Conservation (phyloP, 306 rosid species). For the Phaseolus lunatus region DNA sequence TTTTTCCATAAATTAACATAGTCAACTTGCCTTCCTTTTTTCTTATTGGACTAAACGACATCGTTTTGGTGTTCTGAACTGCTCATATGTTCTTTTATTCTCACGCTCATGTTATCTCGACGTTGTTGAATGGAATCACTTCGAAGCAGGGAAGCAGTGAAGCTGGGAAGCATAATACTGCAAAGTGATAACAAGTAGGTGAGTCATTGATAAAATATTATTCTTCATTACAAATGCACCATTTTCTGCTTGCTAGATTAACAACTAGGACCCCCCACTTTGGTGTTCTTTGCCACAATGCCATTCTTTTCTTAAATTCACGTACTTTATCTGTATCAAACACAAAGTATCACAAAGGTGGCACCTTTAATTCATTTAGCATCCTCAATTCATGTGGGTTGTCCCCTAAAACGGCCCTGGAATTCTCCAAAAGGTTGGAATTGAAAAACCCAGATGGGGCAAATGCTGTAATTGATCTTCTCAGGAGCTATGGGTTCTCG, state of each 20-base stretch:
- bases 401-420: conserved; percentile 35
- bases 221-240: neutral
- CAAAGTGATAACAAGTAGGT: neutral
- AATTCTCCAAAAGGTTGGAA: conserved; percentile 24
- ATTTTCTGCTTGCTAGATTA: conserved; percentile 33
- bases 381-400: conserved; percentile 46
- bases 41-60: too few relatives aligned
- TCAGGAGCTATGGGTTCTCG: conserved; percentile 34
- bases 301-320: conserved; percentile 11
- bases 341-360: conserved; percentile 3
- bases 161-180: neutral
- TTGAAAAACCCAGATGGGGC: neutral
- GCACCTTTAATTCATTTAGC: neutral
- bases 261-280: neutral
- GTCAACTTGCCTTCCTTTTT: too few relatives aligned
- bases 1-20: too few relatives aligned
- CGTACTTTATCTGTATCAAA: neutral
- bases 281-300: conserved; percentile 16
- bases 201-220: neutral
- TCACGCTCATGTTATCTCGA: too few relatives aligned
- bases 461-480: conserved; percentile 26
- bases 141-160: neutral
- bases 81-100: too few relatives aligned
- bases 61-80: too few relatives aligned
- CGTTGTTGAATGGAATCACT: too few relatives aligned